These are phyloP conservation scores for Atkinsonella hypoxylon DNA, from an alignment of 2,329 filamentous ascomycete species.

Conservation along the genomic window DNA sequence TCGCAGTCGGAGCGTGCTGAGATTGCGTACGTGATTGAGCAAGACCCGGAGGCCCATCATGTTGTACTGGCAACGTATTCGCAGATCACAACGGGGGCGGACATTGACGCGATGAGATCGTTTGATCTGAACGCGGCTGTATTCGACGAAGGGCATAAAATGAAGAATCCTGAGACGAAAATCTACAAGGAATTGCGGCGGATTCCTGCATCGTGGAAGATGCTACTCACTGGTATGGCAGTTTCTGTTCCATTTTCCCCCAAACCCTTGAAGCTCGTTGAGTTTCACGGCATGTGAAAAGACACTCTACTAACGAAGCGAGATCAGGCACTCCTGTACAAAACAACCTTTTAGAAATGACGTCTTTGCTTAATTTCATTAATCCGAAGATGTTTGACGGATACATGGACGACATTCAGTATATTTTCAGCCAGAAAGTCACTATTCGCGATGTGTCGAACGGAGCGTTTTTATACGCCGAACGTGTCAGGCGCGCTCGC, in stretches of 20 bases:
- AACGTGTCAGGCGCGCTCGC: constrained; percentile 75
- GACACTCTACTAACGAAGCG: constrained; percentile 9
- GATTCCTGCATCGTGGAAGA: constrained; percentile 69
- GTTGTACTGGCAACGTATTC: constrained; percentile 49
- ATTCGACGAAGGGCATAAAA: constrained; percentile 87
- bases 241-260: not conserved
- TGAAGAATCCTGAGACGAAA: constrained; percentile 80
- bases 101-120: constrained; percentile 37
- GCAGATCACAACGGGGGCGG: constrained; percentile 41
- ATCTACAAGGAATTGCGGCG: constrained; percentile 68
- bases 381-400: constrained; percentile 73
- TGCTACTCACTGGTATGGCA: constrained; percentile 49
- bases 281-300: not conserved
- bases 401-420: constrained; percentile 66
- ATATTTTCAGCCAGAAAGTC: constrained; percentile 85
- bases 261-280: not conserved
- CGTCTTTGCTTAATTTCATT: constrained; percentile 85
- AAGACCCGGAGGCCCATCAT: constrained; percentile 52
- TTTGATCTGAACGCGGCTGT: constrained; percentile 47
- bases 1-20: constrained; percentile 52
- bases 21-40: constrained; percentile 54
- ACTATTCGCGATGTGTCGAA: constrained; percentile 70
- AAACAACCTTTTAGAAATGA: constrained; percentile 88
- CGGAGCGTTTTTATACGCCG: constrained; percentile 71
- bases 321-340: constrained; percentile 80